A percentile compares a stretch with the other conserved stretches of the same genome.
These are phyloP conservation scores for Apiospora rasikravindrae DNA, from an alignment of 2,329 filamentous ascomycete species.

Conservation along the genomic window DNA sequence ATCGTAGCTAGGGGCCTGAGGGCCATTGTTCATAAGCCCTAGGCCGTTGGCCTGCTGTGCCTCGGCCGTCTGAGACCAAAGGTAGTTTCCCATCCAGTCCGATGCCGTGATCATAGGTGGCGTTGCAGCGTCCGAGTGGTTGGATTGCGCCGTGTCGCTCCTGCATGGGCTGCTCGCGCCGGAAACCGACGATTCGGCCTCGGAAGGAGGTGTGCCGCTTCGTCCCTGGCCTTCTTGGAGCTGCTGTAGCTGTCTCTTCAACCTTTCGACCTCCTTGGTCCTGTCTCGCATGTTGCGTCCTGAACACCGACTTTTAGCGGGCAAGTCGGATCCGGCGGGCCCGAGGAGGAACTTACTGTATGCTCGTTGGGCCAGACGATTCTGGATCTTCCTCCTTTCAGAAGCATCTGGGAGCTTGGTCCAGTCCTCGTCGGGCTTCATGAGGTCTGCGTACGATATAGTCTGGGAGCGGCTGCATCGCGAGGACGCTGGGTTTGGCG, in stretches of 20 bases:
- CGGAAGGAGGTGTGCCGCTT: not conserved
- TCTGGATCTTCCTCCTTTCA: conserved; percentile 42
- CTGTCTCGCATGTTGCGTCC: conserved; percentile 34
- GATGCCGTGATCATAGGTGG: conserved; percentile 26
- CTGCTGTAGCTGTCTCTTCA: conserved; percentile 32
- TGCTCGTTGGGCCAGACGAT: conserved; percentile 41
- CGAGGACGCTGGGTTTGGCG: conserved; percentile 31
- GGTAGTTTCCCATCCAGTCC: conserved; percentile 31
- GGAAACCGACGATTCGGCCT: conserved; percentile 24
- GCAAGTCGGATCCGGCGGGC: not conserved
- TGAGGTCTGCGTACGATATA: conserved; percentile 40
- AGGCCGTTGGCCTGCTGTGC: conserved; percentile 22
- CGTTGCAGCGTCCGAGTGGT: conserved; percentile 27
- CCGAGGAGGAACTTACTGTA: conserved; percentile 35
- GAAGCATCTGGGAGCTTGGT: conserved; percentile 40
- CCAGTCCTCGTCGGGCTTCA: conserved; percentile 44
- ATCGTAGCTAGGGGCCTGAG: not conserved
- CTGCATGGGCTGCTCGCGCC: conserved; percentile 27
- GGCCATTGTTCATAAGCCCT: not conserved
- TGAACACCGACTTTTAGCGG: conserved; percentile 9
- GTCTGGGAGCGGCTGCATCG: conserved; percentile 40
- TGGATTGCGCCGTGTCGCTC: conserved; percentile 7
- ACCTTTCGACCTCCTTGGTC: conserved; percentile 34
- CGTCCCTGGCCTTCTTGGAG: conserved; percentile 28
- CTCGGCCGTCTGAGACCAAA: conserved; percentile 28